Base-by-base conservation (phyloP, 768 basidiomycete species). In the Macrolepiota fuliginosa region DNA sequence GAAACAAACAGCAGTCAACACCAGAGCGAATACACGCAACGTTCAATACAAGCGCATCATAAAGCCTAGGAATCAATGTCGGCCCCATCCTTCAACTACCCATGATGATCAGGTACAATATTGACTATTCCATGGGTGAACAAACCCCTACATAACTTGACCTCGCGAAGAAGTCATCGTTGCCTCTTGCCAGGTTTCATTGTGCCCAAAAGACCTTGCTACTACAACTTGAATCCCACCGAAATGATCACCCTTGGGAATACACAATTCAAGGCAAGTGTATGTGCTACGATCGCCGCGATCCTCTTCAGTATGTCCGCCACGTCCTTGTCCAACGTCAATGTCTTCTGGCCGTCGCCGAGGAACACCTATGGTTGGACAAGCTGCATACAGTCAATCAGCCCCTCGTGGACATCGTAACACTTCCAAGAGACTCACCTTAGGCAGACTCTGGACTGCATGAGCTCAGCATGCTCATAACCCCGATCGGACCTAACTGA, bases 371-470 rank as follows among this genome's bases (percentile, higher is more conserved):
- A 91, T 0, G 91, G 89, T 3, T 92, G 88, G 36, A 94, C 81
- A 47, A 94, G 82, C 92, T 95, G 65, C 1, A 11, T 6, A 13
- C 0, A 40, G 15, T 40, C n/a, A 19, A 63, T 40, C 15, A 40
- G 39, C 39, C 7, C n/a, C 39, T 40, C 39, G 19, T 62, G 54
- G 61, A 58, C 10, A 24, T 19, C 9, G 58, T 59, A 19, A 37
- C 45, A 17, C n/a, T n/a, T n/a, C n/a, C 39, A 17, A 13, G n/a
- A 13, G 39, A 74, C 79, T 58, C 54, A 94, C 91, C 88, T 98
- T 98, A 64, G 98, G 80, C 65, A 98, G 77, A 68, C 90, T 96
- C 62, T 96, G 77, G 6, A 97, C 90, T 0, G 94, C 95, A 74
- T 98, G 97, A n/a, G 90, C 84, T 85, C 76, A 91, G 89, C 10